phyloP scores from a whole-genome alignment of 495 filamentous ascomycete genomes.

The Trichocladium antarcticum region DNA sequence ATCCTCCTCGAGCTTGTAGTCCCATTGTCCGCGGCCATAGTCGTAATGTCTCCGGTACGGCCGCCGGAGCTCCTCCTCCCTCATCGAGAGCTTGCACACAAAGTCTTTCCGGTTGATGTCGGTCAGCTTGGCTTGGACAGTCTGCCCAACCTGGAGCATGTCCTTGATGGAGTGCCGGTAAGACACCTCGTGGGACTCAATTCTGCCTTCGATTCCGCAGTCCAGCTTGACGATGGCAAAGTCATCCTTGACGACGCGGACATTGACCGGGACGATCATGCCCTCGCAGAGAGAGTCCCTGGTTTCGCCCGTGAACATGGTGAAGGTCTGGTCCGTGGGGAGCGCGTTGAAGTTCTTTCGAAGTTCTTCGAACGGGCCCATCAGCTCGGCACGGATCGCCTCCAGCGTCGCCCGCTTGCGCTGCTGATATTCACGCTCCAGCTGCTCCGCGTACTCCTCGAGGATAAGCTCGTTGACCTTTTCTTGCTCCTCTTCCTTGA shows the following conservation, averaged over 20 bases:
- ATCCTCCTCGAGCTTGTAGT: slow-evolving; percentile 62
- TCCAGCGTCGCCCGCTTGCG: slow-evolving; percentile 93
- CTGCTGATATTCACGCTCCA: slow-evolving; percentile 85
- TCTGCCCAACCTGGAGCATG: slow-evolving; percentile 64
- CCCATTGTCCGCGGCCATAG: slow-evolving; percentile 71
- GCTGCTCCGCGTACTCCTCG: slow-evolving; percentile 91
- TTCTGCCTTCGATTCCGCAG: slow-evolving; percentile 82
- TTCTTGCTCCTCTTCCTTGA: slow-evolving; percentile 83
- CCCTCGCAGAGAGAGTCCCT: slow-evolving; percentile 66
- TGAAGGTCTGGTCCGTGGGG: slow-evolving; percentile 74
- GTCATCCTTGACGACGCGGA: slow-evolving; percentile 79
- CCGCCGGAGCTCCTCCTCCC: slow-evolving; percentile 63
- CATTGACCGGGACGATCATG: slow-evolving; percentile 84
- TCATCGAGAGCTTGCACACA: slow-evolving; percentile 67
- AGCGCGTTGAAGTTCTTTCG: slow-evolving; percentile 67
- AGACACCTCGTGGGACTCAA: slow-evolving; percentile 61
- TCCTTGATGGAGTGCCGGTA: slow-evolving; percentile 45
- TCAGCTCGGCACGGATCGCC: slow-evolving; percentile 86
- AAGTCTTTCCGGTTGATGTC: slow-evolving; percentile 76
- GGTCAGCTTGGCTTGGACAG: slow-evolving; percentile 73
- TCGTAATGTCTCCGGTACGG: slow-evolving; percentile 56
- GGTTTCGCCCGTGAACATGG: slow-evolving; percentile 93
- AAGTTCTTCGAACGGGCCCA: slow-evolving; percentile 87
- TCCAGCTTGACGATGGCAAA: slow-evolving; percentile 88
- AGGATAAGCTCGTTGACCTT: slow-evolving; percentile 93